phyloP scores from a whole-genome alignment of 208 protist genomes.

The Crithidia sp. region DNA sequence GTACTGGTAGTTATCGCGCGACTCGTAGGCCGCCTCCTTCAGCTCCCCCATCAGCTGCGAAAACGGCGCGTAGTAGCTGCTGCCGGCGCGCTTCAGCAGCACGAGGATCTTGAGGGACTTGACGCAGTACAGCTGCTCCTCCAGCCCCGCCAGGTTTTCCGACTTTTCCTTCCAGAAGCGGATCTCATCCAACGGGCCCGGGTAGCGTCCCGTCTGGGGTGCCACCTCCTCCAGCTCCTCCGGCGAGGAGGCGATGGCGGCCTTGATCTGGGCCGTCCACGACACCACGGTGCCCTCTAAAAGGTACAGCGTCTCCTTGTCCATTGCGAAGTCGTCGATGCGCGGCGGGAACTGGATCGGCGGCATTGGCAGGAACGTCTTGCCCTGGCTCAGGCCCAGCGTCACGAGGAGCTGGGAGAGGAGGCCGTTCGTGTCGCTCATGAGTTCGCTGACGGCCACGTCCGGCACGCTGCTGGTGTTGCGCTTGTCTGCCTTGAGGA shows the following conservation, averaged over 20 bases:
- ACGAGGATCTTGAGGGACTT: slow-evolving; percentile 93
- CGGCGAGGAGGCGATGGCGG: slow-evolving; percentile 86
- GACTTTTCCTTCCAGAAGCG: slow-evolving; percentile 96
- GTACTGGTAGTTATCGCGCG: slow-evolving; percentile 92
- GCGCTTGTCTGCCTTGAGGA: slow-evolving; percentile 84
- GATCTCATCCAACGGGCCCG: slow-evolving; percentile 94
- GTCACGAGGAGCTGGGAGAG: slow-evolving; percentile 91
- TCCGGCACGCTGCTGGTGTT: slow-evolving; percentile 92
- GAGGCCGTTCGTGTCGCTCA: slow-evolving; percentile 90
- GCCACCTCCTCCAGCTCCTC: slow-evolving; percentile 82
- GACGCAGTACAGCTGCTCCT: slow-evolving; percentile 93
- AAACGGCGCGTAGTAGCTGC: slow-evolving; percentile 91
- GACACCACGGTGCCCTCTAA: slow-evolving; percentile 93
- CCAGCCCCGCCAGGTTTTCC: slow-evolving; percentile 91
- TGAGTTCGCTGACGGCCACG: slow-evolving; percentile 92
- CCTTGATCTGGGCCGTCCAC: slow-evolving; percentile 93
- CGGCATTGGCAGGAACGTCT: slow-evolving; percentile 94
- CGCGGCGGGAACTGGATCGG: slow-evolving; percentile 82
- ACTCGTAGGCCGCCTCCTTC: slow-evolving; percentile 85
- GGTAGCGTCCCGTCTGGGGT: slow-evolving; percentile 68
- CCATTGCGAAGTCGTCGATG: slow-evolving; percentile 77
- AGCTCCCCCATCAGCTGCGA: slow-evolving; percentile 90
- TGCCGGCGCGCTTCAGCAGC: slow-evolving; percentile 90
- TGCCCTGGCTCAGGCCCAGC: slow-evolving; percentile 91
- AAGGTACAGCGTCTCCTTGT: slow-evolving; percentile 92